Percentiles rank a stretch among this genome's conserved stretches.
phyloP scores from a whole-genome alignment of 2,329 filamentous ascomycete genomes.

The Pseudogymnoascus sp. region DNA sequence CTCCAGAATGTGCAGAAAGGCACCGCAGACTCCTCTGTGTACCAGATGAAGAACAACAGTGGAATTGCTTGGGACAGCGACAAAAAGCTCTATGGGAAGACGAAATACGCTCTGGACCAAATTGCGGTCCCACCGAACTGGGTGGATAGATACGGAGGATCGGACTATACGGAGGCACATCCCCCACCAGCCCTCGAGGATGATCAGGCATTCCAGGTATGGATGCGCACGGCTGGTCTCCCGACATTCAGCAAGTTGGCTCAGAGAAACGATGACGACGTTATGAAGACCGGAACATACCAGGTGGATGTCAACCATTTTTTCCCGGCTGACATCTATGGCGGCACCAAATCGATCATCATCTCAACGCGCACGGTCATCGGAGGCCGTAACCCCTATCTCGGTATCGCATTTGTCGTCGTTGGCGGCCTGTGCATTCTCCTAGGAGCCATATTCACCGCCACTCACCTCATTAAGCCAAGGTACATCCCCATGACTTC shows the following conservation, averaged over 20 bases:
- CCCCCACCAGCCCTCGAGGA: slow-evolving; percentile 64
- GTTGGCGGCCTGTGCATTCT: slow-evolving; percentile 89
- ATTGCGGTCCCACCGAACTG: slow-evolving; percentile 85
- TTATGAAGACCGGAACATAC: slow-evolving; percentile 66
- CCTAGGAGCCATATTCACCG: slow-evolving; percentile 78
- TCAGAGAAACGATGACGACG: slow-evolving; percentile 64
- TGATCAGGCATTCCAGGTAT: slow-evolving; percentile 87
- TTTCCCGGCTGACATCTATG: slow-evolving; percentile 70
- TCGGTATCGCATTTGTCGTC: slow-evolving; percentile 92
- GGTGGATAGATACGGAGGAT: slow-evolving; percentile 58
- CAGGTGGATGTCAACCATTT: slow-evolving; percentile 67
- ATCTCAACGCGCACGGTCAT: slow-evolving; percentile 87
- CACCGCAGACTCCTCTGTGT: slow-evolving; percentile 39
- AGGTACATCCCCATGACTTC: slow-evolving; percentile 45
- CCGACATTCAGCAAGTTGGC: slow-evolving; percentile 93
- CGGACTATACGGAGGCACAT: slow-evolving; percentile 52
- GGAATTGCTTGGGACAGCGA: slow-evolving; percentile 86
- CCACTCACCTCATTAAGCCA: slow-evolving; percentile 84
- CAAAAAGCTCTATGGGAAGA: slow-evolving; percentile 65
- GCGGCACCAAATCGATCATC: slow-evolving; percentile 81
- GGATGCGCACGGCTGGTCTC: slow-evolving; percentile 95
- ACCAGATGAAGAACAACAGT: slow-evolving; percentile 61
- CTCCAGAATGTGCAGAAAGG: slow-evolving; percentile 43
- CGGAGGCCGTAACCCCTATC: slow-evolving; percentile 89
- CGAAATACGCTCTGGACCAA: slow-evolving; percentile 54